These are phyloP conservation scores for Phytophthora aleatoria DNA, from an alignment of 352 stramenopile species.

Conservation along the genomic window DNA sequence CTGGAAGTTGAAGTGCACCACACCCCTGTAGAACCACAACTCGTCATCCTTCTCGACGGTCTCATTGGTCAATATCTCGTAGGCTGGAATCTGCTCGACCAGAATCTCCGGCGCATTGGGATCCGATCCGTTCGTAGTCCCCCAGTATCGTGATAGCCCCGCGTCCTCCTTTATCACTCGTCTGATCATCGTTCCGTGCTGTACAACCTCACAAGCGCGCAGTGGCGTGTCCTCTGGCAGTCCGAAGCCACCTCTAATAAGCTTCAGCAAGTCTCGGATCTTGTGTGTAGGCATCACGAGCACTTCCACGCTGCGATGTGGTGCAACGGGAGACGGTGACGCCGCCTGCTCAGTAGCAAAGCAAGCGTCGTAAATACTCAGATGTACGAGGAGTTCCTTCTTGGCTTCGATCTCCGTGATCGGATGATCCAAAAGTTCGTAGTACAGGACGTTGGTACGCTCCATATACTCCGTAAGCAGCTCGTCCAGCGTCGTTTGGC, in stretches of 20 bases:
- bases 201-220: constrained; percentile 66
- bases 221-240: constrained; percentile 44
- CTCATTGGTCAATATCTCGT: constrained; percentile 24
- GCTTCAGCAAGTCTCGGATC: constrained; percentile 52
- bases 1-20: constrained; percentile 82
- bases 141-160: constrained; percentile 59
- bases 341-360: constrained; percentile 52
- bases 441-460: constrained; percentile 71
- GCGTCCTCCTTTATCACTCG: constrained; percentile 44
- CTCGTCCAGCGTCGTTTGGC: constrained; percentile 69
- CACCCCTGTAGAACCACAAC: constrained; percentile 54
- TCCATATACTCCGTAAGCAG: constrained; percentile 78
- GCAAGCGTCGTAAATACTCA: constrained; percentile 79
- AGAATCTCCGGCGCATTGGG: constrained; percentile 52
- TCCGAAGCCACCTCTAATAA: constrained; percentile 53
- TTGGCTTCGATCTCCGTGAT: constrained; percentile 89
- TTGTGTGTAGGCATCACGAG: constrained; percentile 62
- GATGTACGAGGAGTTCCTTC: constrained; percentile 75
- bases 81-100: constrained; percentile 52
- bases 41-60: constrained; percentile 14
- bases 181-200: constrained; percentile 62
- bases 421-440: constrained; percentile 68
- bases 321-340: constrained; percentile 28
- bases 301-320: constrained; percentile 57
- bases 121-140: constrained; percentile 34